phyloP scores from a whole-genome alignment of 257 asterid species.

The Catharanthus roseus region DNA sequence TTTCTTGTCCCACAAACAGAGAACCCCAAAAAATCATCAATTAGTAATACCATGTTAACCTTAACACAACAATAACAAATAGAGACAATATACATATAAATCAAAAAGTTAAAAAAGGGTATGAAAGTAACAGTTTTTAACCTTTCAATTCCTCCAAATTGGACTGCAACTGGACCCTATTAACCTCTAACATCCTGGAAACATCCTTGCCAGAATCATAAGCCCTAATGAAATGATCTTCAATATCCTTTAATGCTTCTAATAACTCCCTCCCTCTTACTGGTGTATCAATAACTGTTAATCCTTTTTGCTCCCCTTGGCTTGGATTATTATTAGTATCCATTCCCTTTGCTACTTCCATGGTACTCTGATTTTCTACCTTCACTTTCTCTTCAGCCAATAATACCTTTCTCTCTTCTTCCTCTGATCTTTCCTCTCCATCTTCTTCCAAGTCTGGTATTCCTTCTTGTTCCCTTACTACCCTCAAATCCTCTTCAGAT shows the following conservation, averaged over 20 bases:
- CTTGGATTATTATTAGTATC: conserved; percentile 25
- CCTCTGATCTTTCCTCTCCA: conserved; percentile 31
- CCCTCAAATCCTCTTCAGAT: conserved; percentile 82
- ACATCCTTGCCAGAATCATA: conserved; percentile 89
- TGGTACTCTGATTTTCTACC: conserved; percentile 22
- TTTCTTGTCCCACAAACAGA: not conserved
- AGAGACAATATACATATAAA: not conserved
- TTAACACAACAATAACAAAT: not conserved
- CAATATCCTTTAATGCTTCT: conserved; percentile 81
- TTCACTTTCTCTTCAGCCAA: conserved; percentile 26
- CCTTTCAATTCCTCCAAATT: conserved; percentile 86
- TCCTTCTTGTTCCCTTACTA: conserved; percentile 84
- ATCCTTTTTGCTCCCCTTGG: conserved; percentile 48
- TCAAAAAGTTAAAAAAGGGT: not conserved
- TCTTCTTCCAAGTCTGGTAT: conserved; percentile 78
- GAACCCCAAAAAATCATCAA: not conserved
- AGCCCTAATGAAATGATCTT: conserved; percentile 73
- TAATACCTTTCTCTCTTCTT: conserved; percentile 30
- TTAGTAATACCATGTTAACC: not conserved
- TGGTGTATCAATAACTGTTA: conserved; percentile 62
- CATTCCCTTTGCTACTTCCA: conserved; percentile 35
- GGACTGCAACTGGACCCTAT: conserved; percentile 74
- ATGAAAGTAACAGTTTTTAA: conserved; percentile 10
- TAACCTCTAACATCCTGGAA: conserved; percentile 85
- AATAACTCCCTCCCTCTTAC: conserved; percentile 79